Evolutionary conservation across 2,329 filamentous ascomycete genomes (phyloP).

Genomic region (Ophiosphaerella korrae): DNA sequence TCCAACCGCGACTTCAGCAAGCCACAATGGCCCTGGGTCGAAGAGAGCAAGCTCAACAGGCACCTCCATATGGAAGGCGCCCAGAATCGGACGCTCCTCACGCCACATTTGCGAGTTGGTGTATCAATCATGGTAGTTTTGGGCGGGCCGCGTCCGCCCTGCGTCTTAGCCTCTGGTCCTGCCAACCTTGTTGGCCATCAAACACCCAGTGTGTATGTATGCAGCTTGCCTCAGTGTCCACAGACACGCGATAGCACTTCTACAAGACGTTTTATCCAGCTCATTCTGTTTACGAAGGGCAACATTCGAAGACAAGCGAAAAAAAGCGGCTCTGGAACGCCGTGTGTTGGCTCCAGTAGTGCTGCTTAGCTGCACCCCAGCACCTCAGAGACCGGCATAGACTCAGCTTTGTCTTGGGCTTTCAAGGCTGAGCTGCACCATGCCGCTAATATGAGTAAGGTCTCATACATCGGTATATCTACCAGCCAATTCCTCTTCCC

Average conservation of each 20-base stretch:
- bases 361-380: constrained; percentile 1
- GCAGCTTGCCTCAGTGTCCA: neutral
- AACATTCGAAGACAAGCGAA: neutral
- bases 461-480: too few species aligned
- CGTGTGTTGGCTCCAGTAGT: neutral
- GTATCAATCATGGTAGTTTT: neutral
- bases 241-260: neutral
- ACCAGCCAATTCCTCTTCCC: neutral
- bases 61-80: neutral
- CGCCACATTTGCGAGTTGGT: neutral
- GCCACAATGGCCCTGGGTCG: neutral
- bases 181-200: neutral
- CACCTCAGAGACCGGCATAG: neutral
- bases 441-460: too few species aligned
- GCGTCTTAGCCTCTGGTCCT: neutral
- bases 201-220: neutral
- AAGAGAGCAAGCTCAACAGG: too few species aligned
- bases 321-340: neutral
- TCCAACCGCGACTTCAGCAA: neutral
- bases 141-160: constrained; percentile 1
- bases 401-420: neutral
- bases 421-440: neutral
- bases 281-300: neutral
- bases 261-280: too few species aligned
- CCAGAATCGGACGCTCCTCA: neutral